Evolutionary conservation across 2,329 filamentous ascomycete species (phyloP).

Genomic region (Emydomyces testavorans): DNA sequence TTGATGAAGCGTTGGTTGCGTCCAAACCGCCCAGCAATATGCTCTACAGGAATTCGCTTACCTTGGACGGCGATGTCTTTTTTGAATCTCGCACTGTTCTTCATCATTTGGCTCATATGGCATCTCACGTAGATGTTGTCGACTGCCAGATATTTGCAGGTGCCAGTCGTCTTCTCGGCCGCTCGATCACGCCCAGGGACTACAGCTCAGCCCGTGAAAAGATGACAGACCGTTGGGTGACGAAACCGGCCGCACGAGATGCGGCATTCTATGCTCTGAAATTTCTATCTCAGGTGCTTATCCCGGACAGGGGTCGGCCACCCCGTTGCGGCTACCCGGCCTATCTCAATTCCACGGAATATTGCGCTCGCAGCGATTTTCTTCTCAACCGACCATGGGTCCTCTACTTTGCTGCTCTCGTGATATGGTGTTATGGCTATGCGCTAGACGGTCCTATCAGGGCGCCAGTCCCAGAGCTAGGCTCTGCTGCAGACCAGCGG

Average conservation of each 20-base stretch:
- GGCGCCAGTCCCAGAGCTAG: slow-evolving; percentile 38
- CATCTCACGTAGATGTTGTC: slow-evolving; percentile 94
- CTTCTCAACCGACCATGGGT: slow-evolving; percentile 91
- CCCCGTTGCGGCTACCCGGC: slow-evolving; percentile 23
- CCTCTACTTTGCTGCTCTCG: slow-evolving; percentile 79
- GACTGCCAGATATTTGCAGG: slow-evolving; percentile 94
- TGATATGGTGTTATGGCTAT: slow-evolving; percentile 92
- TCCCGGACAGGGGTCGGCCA: slow-evolving; percentile 38
- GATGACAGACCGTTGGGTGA: slow-evolving; percentile 84
- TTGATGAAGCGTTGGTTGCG: slow-evolving; percentile 66
- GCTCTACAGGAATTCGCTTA: not conserved
- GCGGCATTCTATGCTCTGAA: slow-evolving; percentile 86
- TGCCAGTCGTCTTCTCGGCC: slow-evolving; percentile 70
- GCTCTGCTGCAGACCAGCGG: slow-evolving; percentile 53
- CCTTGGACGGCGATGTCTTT: slow-evolving; percentile 53
- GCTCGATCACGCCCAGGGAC: slow-evolving; percentile 72
- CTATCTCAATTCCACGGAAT: slow-evolving; percentile 39
- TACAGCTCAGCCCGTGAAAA: slow-evolving; percentile 66
- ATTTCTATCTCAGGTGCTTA: slow-evolving; percentile 73
- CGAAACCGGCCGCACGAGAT: slow-evolving; percentile 74
- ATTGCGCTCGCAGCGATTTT: slow-evolving; percentile 77
- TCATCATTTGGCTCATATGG: slow-evolving; percentile 92
- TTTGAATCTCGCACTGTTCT: slow-evolving; percentile 82
- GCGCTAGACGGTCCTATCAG: slow-evolving; percentile 70
- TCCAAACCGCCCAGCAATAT: slow-evolving; percentile 27